Percentiles rank a stretch among this genome's conserved stretches.
Evolutionary conservation across 202 grass and related monocot genomes (phyloP).

Genomic region (Digitaria exilis): DNA sequence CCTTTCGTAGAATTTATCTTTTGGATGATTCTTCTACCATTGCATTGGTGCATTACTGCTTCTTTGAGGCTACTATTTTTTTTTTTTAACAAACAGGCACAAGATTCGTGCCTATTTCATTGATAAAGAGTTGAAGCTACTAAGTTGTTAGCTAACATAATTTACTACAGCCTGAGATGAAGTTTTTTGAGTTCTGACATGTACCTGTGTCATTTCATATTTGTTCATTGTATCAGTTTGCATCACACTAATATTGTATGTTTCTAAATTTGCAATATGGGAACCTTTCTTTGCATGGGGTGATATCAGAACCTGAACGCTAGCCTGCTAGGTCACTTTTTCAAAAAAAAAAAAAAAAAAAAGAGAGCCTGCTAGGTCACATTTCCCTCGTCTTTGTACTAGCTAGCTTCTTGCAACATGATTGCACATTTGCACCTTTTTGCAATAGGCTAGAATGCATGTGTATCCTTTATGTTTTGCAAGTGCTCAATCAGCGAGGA

Average conservation of each 20-base stretch:
- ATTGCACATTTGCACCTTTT: constrained; percentile 22
- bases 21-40: constrained; percentile 13
- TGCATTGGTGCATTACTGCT: background rate
- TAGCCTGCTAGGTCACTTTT: background rate
- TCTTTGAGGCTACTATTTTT: no score
- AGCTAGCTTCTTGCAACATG: constrained; percentile 10
- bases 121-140: constrained; percentile 13
- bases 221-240: constrained; percentile 22
- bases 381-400: background rate
- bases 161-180: background rate
- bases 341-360: no score
- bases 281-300: background rate
- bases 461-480: background rate
- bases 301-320: constrained; percentile 4
- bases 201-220: constrained; percentile 20
- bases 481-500: background rate
- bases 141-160: background rate
- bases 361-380: no score
- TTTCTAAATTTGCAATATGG: background rate
- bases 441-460: no score
- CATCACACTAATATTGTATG: background rate
- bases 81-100: no score
- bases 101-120: no score
- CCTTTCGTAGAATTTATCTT: background rate
- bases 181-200: constrained; percentile 15